Percentiles rank a stretch among this genome's conserved stretches.
Evolutionary conservation across 352 stramenopile genomes (phyloP).

Genomic region (Aphanomyces cochlioides): DNA sequence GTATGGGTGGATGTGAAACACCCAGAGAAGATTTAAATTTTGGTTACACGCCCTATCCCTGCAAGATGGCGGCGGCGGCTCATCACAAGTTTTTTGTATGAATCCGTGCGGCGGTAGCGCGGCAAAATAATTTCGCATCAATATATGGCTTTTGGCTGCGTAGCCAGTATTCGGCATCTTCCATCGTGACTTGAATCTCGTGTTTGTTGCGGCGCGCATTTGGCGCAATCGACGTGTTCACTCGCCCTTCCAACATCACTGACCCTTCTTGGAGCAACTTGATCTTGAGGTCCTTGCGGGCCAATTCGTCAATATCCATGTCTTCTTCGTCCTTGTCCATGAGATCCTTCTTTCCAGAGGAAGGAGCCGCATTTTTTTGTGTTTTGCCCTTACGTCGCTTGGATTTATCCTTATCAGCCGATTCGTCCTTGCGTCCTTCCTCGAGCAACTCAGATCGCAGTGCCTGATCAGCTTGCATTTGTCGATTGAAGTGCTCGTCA

Average conservation of each 20-base stretch:
- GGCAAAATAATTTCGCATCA: conserved; percentile 77
- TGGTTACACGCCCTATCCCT: neutral
- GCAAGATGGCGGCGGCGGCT: neutral
- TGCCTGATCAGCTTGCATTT: conserved; percentile 61
- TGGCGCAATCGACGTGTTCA: conserved; percentile 73
- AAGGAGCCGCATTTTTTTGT: conserved; percentile 54
- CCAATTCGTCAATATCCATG: conserved; percentile 82
- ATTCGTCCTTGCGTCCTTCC: conserved; percentile 72
- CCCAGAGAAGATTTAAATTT: conserved; percentile 18
- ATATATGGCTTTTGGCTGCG: conserved; percentile 80
- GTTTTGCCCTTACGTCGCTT: conserved; percentile 85
- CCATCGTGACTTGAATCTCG: conserved; percentile 76
- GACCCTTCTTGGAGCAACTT: conserved; percentile 66
- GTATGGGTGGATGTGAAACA: conserved; percentile 21
- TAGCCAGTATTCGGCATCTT: conserved; percentile 81
- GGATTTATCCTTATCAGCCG: conserved; percentile 65
- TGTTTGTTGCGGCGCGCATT: conserved; percentile 40
- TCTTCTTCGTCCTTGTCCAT: conserved; percentile 76
- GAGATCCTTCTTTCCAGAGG: conserved; percentile 1
- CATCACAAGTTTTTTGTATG: conserved; percentile 51
- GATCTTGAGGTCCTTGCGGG: conserved; percentile 78
- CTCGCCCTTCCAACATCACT: conserved; percentile 64
- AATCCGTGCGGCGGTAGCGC: conserved; percentile 71
- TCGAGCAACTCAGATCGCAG: conserved; percentile 62
- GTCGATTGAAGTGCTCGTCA: conserved; percentile 66